Evolutionary conservation across 768 basidiomycete species (phyloP).

Genomic region (Tylopilus sp.): DNA sequence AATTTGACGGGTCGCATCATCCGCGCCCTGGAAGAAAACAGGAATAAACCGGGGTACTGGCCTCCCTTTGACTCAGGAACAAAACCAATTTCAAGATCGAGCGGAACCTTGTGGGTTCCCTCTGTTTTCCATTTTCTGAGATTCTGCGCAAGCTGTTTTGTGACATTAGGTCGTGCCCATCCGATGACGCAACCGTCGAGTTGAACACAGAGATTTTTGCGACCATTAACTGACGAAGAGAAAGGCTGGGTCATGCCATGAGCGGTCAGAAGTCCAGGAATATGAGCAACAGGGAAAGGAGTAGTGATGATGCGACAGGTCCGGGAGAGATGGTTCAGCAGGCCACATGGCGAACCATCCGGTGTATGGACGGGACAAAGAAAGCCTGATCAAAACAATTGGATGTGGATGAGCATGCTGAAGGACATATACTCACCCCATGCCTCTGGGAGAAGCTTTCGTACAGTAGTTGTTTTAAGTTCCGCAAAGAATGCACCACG

Average conservation of each 20-base stretch:
- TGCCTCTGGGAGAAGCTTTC: slow-evolving; percentile 94
- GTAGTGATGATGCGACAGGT: slow-evolving; percentile 88
- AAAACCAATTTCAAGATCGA: slow-evolving; percentile 92
- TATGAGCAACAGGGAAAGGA: slow-evolving; percentile 68
- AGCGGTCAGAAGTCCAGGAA: slow-evolving; percentile 76
- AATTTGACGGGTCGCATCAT: slow-evolving; percentile 99
- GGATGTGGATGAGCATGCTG: background rate
- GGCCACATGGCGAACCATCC: slow-evolving; percentile 95
- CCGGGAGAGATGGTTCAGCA: slow-evolving; percentile 93
- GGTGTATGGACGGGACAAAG: slow-evolving; percentile 98
- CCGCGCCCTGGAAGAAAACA: slow-evolving; percentile 81
- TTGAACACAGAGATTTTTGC: slow-evolving; percentile 81
- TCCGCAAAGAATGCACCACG: slow-evolving; percentile 99
- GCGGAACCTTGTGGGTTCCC: slow-evolving; percentile 70
- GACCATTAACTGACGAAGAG: slow-evolving; percentile 75
- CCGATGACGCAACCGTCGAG: slow-evolving; percentile 95
- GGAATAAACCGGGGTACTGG: slow-evolving; percentile 93
- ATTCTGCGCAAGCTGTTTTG: slow-evolving; percentile 75
- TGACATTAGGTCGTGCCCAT: slow-evolving; percentile 77
- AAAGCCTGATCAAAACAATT: slow-evolving; percentile 58
- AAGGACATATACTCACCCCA: slow-evolving; percentile 65
- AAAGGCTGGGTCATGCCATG: slow-evolving; percentile 96
- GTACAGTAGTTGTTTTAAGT: slow-evolving; percentile 95
- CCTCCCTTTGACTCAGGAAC: slow-evolving; percentile 89
- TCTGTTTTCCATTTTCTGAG: slow-evolving; percentile 96